phyloP scores from a whole-genome alignment of 2,329 filamentous ascomycete species.

The Colletotrichum kahawae region DNA sequence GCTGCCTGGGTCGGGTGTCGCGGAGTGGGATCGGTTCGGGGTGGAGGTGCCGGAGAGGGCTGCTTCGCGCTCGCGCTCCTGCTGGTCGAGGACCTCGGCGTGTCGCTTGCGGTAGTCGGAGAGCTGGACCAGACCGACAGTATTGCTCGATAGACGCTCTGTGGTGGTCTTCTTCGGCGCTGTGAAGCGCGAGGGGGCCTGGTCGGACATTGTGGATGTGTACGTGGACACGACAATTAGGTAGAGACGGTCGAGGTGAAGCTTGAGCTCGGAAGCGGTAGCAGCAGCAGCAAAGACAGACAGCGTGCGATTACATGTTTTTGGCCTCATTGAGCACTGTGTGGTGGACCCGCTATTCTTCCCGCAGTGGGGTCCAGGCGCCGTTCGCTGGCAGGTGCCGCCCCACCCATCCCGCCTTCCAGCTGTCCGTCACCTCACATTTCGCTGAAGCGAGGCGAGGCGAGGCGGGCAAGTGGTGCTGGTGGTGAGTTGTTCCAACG shows the following conservation, averaged over 20 bases:
- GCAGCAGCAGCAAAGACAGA: not conserved
- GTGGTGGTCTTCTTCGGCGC: constrained; percentile 78
- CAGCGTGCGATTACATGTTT: not conserved
- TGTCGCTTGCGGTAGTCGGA: constrained; percentile 96
- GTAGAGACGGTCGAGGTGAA: not conserved
- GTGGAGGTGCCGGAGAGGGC: constrained; percentile 52
- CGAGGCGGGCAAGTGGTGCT: not conserved
- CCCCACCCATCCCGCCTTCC: constrained; percentile 10
- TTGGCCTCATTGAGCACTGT: not conserved
- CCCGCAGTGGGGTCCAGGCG: constrained; percentile 11
- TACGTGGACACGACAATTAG: not conserved
- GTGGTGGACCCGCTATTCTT: not conserved
- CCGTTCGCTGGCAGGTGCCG: constrained; percentile 4
- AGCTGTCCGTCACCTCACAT: not conserved
- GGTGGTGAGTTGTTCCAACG: constrained; percentile 2
- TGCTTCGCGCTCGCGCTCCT: constrained; percentile 79
- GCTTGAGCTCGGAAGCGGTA: not conserved
- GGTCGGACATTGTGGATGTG: constrained; percentile 43
- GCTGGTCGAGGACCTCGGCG: constrained; percentile 90
- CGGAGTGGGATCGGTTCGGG: constrained; percentile 53
- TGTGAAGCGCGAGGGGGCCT: constrained; percentile 67
- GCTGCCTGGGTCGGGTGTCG: constrained; percentile 50
- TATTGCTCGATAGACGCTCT: constrained; percentile 82
- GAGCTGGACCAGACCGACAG: constrained; percentile 88
- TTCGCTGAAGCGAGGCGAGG: not conserved